A percentile compares a stretch with the other conserved stretches of the same genome.
Conservation (phyloP, 768 basidiomycete genomes). For the Lactarius trivialis region DNA sequence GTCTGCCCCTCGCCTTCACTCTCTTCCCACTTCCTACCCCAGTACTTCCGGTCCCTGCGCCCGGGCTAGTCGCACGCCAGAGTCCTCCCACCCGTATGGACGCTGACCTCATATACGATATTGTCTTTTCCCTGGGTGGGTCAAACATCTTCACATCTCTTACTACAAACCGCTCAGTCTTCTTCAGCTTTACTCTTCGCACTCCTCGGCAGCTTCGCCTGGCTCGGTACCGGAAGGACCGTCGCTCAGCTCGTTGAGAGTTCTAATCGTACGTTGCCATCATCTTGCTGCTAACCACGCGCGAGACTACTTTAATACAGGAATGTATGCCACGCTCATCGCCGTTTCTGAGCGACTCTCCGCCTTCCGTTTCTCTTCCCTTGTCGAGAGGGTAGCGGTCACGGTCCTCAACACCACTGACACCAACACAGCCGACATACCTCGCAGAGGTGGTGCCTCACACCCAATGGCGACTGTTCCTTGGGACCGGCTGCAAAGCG, state of each 20-base stretch:
- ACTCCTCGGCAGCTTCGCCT: not conserved
- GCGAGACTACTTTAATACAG: not conserved
- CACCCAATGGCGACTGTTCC: not conserved
- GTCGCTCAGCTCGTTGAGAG: not conserved
- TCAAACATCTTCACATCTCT: not conserved
- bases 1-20: not conserved
- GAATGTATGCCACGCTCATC: not conserved
- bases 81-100: not conserved
- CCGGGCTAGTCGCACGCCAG: not conserved
- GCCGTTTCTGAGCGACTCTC: not conserved
- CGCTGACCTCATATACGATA: not conserved
- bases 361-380: not conserved
- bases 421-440: not conserved
- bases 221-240: not conserved
- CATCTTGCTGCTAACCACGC: not conserved
- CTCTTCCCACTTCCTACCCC: not conserved
- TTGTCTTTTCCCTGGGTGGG: not conserved
- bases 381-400: not conserved
- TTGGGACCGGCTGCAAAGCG: not conserved
- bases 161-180: not conserved
- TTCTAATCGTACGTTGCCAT: not conserved
- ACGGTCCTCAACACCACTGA: not conserved
- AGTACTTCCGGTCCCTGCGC: not conserved
- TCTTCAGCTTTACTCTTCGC: not conserved
- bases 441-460: not conserved